Base-by-base conservation (phyloP, 441 rosid species). In the Populus hybrid region DNA sequence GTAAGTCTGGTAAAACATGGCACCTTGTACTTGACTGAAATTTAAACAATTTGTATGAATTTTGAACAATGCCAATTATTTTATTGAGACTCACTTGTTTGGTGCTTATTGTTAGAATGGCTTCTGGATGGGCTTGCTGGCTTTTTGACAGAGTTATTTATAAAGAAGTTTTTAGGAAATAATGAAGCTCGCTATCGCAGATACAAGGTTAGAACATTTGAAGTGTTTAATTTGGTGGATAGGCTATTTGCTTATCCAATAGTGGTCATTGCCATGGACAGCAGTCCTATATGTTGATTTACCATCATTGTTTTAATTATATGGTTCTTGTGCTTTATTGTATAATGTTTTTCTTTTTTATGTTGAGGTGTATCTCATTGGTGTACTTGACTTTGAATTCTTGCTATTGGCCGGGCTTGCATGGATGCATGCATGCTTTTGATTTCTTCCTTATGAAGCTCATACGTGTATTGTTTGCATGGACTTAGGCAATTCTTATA, bases 91-190 rank as follows among this genome's bases (percentile, higher is more conserved):
- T 75, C 46, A 78, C 59, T 81, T 82, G 24, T 76, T 79, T 78
- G 66, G 35, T 83, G 80, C 79, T 61, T 82, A 23, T 74, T 85
- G 72, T 81, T 89, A 97, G 99, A 92, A 79, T 97, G 99, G 99
- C 91, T 97, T 83, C 86, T 97, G 85, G 98, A 97, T 79, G 99
- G 98, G 73, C 97, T 97, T 78, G 95, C 99, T 80, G 97, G 96
- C 69, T 97, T 92, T 87, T 85, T 97, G 81, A 92, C 95, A 1
- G 99, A 97, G 89, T 86, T 90, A 82, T 97, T 89, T 79, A 89
- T 91, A 83, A 97, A 97, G 90, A 93, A 89, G 80, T 90, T 90
- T 84, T 89, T 97, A 81, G 99, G 99, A 83, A 94, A 97, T 82
- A 97, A 97, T 72, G 99, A 97, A 89, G 98, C 97, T 30, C 88